Percentiles rank a stretch among this genome's conserved stretches.
phyloP scores from a whole-genome alignment of 345 rosid species.

The Isatis tinctoria region DNA sequence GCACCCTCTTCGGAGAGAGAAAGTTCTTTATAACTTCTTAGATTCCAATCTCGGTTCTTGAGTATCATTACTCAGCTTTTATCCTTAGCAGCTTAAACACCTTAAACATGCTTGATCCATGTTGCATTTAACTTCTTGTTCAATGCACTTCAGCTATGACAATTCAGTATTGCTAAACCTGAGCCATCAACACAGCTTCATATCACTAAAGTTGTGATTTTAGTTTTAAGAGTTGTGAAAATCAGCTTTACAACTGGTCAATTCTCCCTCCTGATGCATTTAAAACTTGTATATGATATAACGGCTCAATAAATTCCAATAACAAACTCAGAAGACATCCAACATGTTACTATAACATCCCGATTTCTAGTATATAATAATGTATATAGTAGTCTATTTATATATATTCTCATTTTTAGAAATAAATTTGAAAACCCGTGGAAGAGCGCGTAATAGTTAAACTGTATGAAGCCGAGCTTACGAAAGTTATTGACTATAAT shows the following conservation, averaged over 20 bases:
- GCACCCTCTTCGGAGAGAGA: neutral
- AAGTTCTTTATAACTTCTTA: neutral
- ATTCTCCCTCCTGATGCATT: neutral
- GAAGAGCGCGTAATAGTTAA: no score
- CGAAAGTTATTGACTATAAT: no score
- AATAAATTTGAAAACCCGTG: no score
- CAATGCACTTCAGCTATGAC: neutral
- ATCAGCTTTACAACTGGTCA: neutral
- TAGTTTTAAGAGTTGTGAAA: no score
- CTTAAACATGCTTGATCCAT: neutral
- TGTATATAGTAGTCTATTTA: no score
- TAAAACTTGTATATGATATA: neutral
- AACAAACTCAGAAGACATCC: neutral
- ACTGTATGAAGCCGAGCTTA: no score
- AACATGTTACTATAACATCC: no score
- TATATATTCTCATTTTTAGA: no score
- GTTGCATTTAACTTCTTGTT: neutral
- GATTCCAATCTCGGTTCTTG: neutral
- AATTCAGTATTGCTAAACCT: neutral
- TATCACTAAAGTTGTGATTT: neutral
- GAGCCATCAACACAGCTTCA: neutral
- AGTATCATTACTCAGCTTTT: neutral
- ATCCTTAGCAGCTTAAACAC: neutral
- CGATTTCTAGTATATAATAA: no score
- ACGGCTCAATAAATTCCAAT: neutral